Percentiles rank a stretch among this genome's conserved stretches.
phyloP scores from a whole-genome alignment of 495 filamentous ascomycete species.

The Hyaloscypha hepaticicola region DNA sequence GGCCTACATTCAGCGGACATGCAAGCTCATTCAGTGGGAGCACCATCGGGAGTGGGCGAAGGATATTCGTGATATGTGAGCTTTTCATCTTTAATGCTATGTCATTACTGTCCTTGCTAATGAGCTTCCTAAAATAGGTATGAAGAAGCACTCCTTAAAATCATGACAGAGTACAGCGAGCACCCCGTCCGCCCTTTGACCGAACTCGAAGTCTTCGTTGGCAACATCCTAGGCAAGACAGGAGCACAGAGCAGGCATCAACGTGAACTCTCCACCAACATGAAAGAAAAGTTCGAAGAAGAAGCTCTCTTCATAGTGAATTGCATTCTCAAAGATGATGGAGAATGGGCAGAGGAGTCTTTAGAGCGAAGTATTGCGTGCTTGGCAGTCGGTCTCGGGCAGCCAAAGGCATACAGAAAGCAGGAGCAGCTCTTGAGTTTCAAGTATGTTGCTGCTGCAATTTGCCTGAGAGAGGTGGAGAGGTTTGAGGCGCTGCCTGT shows the following conservation, averaged over 20 bases:
- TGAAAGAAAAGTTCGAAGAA: conserved; percentile 60
- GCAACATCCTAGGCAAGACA: conserved; percentile 65
- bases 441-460: conserved; percentile 31
- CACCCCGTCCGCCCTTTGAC: conserved; percentile 55
- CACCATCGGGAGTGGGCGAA: conserved; percentile 40
- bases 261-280: conserved; percentile 56
- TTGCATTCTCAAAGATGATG: conserved; percentile 27
- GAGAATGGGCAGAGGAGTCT: conserved; percentile 16
- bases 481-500: background rate
- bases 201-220: conserved; percentile 76
- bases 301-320: conserved; percentile 26
- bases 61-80: conserved; percentile 56
- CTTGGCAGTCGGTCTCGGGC: conserved; percentile 25
- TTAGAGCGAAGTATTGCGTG: conserved; percentile 29
- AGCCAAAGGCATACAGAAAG: background rate
- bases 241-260: conserved; percentile 59
- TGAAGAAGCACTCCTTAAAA: conserved; percentile 55
- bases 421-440: conserved; percentile 25
- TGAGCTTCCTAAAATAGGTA: conserved; percentile 48
- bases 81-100: background rate
- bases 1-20: conserved; percentile 40
- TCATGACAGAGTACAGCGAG: conserved; percentile 58
- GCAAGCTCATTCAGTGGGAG: conserved; percentile 22
- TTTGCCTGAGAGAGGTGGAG: conserved; percentile 29
- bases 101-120: background rate